Evolutionary conservation across 306 rosid species (phyloP).

Genomic region (Bauhinia variegata): DNA sequence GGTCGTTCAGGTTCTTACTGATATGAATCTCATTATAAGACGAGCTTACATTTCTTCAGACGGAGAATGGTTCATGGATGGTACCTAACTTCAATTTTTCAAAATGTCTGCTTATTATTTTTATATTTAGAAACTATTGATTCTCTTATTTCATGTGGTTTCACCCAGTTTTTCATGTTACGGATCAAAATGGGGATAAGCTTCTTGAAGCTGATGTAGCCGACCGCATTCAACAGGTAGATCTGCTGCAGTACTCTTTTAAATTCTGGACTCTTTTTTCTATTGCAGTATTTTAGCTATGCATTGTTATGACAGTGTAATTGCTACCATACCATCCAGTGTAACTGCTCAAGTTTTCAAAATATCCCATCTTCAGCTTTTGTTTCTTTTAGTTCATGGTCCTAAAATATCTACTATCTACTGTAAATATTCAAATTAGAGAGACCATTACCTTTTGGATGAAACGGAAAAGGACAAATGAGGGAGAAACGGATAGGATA

Average conservation of each 20-base stretch:
- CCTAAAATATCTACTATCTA: constrained; percentile 1
- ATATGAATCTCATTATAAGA: constrained; percentile 77
- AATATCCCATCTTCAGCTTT: background rate
- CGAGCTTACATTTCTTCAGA: constrained; percentile 98
- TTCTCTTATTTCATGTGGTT: constrained; percentile 11
- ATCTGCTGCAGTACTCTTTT: constrained; percentile 27
- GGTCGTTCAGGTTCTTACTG: constrained; percentile 93
- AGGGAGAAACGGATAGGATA: background rate
- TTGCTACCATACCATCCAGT: background rate
- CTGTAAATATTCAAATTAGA: too few species aligned
- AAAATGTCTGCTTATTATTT: background rate
- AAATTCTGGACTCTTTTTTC: background rate
- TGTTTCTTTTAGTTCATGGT: constrained; percentile 11
- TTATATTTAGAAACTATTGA: background rate
- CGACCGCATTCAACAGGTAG: constrained; percentile 93
- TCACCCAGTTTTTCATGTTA: constrained; percentile 77
- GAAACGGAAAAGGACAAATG: constrained; percentile 18
- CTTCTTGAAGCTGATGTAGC: constrained; percentile 71
- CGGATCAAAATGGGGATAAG: constrained; percentile 85
- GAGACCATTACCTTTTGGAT: constrained; percentile 10
- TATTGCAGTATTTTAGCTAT: background rate
- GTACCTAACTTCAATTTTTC: constrained; percentile 42
- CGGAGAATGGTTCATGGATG: constrained; percentile 99
- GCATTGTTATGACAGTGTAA: background rate
- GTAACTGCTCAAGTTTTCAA: constrained; percentile 12